Evolutionary conservation across 306 rosid species (phyloP), one percentile per base, ranked within the genome.

Genomic region (Vigna hirtella): DNA sequence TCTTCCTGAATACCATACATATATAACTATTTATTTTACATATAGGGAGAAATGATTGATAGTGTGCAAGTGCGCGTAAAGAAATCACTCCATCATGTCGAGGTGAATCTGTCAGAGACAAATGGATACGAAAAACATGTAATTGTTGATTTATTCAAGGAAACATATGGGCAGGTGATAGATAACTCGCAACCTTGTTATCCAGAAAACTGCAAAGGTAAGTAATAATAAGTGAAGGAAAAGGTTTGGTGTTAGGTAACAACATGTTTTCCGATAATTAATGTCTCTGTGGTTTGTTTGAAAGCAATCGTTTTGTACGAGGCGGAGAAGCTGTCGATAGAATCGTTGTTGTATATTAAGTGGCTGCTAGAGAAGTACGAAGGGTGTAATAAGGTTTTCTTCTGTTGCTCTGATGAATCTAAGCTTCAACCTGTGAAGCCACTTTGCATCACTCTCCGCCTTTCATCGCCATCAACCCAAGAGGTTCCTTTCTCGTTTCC

Each of bases 331-430:
- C 87, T 94, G 5, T 88, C 98, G 2, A 77, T 78, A 66, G 96
- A 90, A 78, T 83, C 94, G 3, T 45, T 92, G 50, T 74, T 89
- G 72, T 92, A 92, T 57, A 83, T 90, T 1, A 92, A 86, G 86
- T 94, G 98, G 97, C 82, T 87, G 15, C 84, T 94, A 15, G 98
- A 92, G 65, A 88, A 83, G 77, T 81, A 90, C 52, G 87, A 84
- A 49, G 98, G 89, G 3, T 80, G 91, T 61, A 89, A 76, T 50
- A 94, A 89, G 84, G 80, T 94, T 18, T 90, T 92, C 90, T 94
- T 92, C 79, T 92, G 98, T 80, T 94, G 97, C 83, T 81, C 91
- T 77, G 97, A 94, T 79, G 79, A 69, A 70, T 86, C 97, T 9
- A 92, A 87, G 77, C 94, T 94, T 75, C 90, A 88, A 63, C 89